These are phyloP conservation scores for Sporisorium exsertum DNA, from an alignment of 1,284 basidiomycete species.

Conservation along the genomic window DNA sequence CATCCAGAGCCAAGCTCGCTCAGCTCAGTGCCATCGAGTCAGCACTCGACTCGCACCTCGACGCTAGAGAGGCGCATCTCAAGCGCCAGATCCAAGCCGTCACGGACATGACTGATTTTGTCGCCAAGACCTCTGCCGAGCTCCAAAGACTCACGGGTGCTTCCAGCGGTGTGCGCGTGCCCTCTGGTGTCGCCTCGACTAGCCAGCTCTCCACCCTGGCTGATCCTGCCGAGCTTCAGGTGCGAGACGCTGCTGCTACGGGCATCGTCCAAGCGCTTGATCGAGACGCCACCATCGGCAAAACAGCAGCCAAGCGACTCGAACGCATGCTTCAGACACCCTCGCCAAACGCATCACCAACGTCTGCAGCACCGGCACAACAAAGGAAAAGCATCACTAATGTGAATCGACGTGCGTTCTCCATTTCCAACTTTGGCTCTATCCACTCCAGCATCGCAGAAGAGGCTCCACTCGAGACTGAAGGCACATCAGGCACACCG, in stretches of 20 bases:
- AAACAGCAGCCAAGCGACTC: constrained; percentile 56
- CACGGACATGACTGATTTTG: constrained; percentile 41
- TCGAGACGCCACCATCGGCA: constrained; percentile 55
- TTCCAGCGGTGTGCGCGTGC: not conserved
- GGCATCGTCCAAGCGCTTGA: constrained; percentile 52
- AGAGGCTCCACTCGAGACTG: constrained; percentile 10
- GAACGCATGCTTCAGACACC: constrained; percentile 52
- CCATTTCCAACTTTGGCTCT: constrained; percentile 34
- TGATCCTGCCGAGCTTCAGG: constrained; percentile 30
- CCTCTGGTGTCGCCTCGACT: constrained; percentile 15
- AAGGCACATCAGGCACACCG: not conserved
- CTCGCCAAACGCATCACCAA: constrained; percentile 20
- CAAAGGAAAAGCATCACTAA: constrained; percentile 6
- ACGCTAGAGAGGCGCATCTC: constrained; percentile 32
- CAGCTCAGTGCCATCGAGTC: constrained; percentile 45
- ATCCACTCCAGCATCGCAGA: constrained; percentile 38
- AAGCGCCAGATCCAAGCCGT: constrained; percentile 41
- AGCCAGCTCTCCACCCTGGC: constrained; percentile 19
- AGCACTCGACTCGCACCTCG: constrained; percentile 39
- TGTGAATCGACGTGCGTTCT: constrained; percentile 31
- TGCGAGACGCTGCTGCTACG: constrained; percentile 21
- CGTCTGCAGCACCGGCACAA: constrained; percentile 11
- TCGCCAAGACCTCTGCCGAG: constrained; percentile 33
- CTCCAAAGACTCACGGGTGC: constrained; percentile 25
- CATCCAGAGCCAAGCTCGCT: constrained; percentile 42